Conservation (phyloP, 805 yeast species). For the Saccharomycopsis guyanensis region DNA sequence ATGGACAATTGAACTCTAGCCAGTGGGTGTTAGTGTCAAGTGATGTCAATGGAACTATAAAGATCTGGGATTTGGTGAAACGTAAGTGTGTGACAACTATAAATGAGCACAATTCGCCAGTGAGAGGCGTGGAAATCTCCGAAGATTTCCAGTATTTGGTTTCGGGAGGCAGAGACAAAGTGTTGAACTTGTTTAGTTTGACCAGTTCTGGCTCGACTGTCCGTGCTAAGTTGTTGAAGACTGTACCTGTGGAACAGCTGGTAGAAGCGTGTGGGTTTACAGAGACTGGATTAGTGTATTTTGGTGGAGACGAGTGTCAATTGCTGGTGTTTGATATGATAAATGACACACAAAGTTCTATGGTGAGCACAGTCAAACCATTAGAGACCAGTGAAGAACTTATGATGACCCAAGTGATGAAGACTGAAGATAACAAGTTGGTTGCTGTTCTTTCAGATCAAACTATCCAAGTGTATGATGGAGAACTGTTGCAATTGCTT, state of each 20-base stretch:
- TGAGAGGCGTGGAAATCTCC: conserved; percentile 71
- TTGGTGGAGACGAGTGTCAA: conserved; percentile 73
- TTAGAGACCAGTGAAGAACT: conserved; percentile 62
- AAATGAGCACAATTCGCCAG: conserved; percentile 75
- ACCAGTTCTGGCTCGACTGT: conserved; percentile 25
- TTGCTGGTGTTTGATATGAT: conserved; percentile 54
- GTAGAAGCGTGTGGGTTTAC: conserved; percentile 62
- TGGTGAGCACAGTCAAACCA: conserved; percentile 37
- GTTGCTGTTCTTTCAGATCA: conserved; percentile 75
- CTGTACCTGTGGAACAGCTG: conserved; percentile 67
- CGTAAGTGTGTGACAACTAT: conserved; percentile 59
- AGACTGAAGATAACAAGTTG: conserved; percentile 30
- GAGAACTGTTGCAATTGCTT: conserved; percentile 26
- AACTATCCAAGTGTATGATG: conserved; percentile 45
- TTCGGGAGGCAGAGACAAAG: conserved; percentile 86
- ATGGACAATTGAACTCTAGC: conserved; percentile 58
- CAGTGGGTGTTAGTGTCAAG: conserved; percentile 79
- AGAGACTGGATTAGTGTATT: conserved; percentile 27
- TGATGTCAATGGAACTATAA: conserved; percentile 47
- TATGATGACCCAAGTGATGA: conserved; percentile 37
- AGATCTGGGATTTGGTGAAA: conserved; percentile 59
- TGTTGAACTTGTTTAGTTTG: conserved; percentile 53
- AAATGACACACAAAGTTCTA: conserved; percentile 31
- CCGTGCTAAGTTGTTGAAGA: conserved; percentile 45
- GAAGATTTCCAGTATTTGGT: conserved; percentile 47